Evolutionary conservation across 306 rosid genomes (phyloP).

Genomic region (Pterocarpus macrocarpus): DNA sequence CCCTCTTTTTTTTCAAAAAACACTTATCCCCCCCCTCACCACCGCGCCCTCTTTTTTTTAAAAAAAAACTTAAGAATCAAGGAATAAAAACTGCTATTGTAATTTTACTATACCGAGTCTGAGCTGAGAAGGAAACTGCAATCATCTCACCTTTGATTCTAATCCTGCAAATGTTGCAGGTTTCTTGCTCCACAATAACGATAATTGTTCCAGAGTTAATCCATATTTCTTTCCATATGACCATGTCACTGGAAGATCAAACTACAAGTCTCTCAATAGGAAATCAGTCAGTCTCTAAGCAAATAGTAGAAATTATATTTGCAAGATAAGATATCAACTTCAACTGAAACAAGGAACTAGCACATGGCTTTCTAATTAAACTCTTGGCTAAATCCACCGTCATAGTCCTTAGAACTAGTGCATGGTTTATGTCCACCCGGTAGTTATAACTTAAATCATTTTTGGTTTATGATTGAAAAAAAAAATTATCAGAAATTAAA

Average conservation of each 20-base stretch:
- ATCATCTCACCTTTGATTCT: constrained; percentile 71
- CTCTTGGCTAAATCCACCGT: constrained; percentile 4
- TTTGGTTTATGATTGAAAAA: not conserved
- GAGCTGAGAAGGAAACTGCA: constrained; percentile 19
- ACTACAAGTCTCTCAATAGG: constrained; percentile 60
- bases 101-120: constrained; percentile 24
- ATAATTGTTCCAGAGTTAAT: constrained; percentile 75
- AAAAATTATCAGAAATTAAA: too few relatives aligned
- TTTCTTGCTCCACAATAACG: constrained; percentile 90
- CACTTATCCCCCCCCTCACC: too few relatives aligned
- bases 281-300: constrained; percentile 27
- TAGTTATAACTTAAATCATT: not conserved
- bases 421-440: constrained; percentile 1
- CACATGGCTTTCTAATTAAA: constrained; percentile 33
- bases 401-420: not conserved
- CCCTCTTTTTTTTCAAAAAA: too few relatives aligned
- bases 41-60: too few relatives aligned
- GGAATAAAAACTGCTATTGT: constrained; percentile 11
- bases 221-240: constrained; percentile 82
- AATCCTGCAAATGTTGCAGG: constrained; percentile 85
- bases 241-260: constrained; percentile 91
- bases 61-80: too few relatives aligned
- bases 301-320: constrained; percentile 5
- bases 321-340: constrained; percentile 10
- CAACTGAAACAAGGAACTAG: constrained; percentile 39